A percentile compares a stretch with the other conserved stretches of the same genome.
These are phyloP conservation scores for Solanum tacnaense DNA, from an alignment of 257 asterid genomes.

Conservation along the genomic window DNA sequence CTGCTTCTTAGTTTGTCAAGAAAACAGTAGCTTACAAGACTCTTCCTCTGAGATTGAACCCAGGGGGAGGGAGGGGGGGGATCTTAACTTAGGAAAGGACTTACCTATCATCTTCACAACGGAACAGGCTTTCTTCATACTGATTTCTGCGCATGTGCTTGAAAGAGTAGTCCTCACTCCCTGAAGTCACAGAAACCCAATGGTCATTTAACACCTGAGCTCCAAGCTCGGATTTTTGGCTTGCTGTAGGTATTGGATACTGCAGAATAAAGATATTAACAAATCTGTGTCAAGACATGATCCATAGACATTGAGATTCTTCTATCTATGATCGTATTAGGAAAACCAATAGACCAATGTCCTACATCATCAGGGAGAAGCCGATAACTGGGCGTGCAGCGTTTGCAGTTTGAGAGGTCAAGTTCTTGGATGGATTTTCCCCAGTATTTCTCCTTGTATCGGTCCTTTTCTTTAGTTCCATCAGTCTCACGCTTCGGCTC, in stretches of 20 bases:
- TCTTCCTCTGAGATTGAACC: not conserved
- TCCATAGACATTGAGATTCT: not conserved
- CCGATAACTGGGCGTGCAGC: conserved; percentile 92
- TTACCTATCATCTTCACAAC: conserved; percentile 99
- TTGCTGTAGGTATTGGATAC: conserved; percentile 85
- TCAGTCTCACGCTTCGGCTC: conserved; percentile 78
- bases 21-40: not conserved
- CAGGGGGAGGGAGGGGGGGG: not conserved
- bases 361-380: conserved; percentile 99
- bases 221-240: conserved; percentile 91
- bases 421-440: conserved; percentile 97
- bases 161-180: conserved; percentile 98
- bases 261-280: conserved; percentile 23
- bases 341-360: not conserved
- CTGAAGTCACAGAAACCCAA: conserved; percentile 99
- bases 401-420: conserved; percentile 72
- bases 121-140: conserved; percentile 91
- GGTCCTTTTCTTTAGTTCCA: conserved; percentile 75
- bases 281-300: not conserved
- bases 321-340: not conserved
- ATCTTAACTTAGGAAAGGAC: not conserved
- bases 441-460: conserved; percentile 65
- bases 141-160: conserved; percentile 97
- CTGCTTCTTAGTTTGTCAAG: not conserved
- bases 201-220: conserved; percentile 77